Conservation (phyloP, 2,329 filamentous ascomycete species). For the Fusarium sp. region DNA sequence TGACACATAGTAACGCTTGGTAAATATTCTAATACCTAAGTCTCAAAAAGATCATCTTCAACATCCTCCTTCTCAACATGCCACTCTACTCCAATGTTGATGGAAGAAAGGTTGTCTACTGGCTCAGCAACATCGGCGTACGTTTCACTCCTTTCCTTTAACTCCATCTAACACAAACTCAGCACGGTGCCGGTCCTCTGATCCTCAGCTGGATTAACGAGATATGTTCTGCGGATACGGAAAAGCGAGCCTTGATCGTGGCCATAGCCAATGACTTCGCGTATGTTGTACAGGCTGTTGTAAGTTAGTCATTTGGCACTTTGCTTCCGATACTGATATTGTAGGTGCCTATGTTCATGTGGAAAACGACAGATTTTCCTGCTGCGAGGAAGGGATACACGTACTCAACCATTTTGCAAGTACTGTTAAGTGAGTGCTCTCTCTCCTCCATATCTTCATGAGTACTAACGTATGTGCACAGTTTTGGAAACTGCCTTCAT, state of each 20-base stretch:
- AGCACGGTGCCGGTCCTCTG: conserved; percentile 29
- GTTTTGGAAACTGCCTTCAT: background rate
- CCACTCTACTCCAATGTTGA: conserved; percentile 22
- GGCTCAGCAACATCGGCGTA: conserved; percentile 38
- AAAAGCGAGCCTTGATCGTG: conserved; percentile 34
- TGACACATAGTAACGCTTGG: fast-evolving
- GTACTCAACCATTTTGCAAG: background rate
- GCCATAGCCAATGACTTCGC: conserved; percentile 13
- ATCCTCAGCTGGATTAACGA: conserved; percentile 42
- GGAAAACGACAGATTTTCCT: background rate
- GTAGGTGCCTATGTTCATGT: background rate
- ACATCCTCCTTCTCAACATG: conserved; percentile 18
- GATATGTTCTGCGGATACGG: conserved; percentile 32
- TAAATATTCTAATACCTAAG: fast-evolving
- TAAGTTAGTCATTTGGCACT: background rate
- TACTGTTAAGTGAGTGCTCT: background rate
- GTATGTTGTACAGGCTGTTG: conserved; percentile 33
- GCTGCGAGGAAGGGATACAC: conserved; percentile 1
- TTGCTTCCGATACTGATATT: background rate
- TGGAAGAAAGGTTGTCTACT: conserved; percentile 30
- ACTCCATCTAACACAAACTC: fast-evolving
- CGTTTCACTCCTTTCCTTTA: background rate
- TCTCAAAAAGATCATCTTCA: conserved; percentile 18
- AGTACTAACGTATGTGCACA: background rate
- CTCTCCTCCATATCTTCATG: too few relatives aligned